phyloP scores from a whole-genome alignment of 2,329 filamentous ascomycete genomes.

The Sordariomycetes sp. region DNA sequence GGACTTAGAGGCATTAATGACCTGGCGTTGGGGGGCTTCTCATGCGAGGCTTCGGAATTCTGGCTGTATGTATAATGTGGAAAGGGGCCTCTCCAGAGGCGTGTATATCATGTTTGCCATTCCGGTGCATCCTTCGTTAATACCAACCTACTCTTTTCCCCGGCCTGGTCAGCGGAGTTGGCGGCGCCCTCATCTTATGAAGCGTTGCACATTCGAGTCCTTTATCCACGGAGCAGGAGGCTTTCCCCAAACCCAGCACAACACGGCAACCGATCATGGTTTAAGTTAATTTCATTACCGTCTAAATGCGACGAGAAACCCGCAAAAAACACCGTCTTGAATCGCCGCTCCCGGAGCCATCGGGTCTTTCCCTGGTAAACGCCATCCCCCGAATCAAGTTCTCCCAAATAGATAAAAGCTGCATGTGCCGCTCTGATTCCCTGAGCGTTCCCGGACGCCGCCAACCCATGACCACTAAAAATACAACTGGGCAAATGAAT shows the following conservation, averaged over 20 bases:
- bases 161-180: too few relatives aligned
- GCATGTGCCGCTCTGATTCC: neutral
- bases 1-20: neutral
- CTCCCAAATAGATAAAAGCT: neutral
- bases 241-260: neutral
- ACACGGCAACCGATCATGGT: neutral
- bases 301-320: neutral
- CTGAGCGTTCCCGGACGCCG: neutral
- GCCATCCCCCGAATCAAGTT: neutral
- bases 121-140: too few relatives aligned
- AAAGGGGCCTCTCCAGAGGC: too few relatives aligned
- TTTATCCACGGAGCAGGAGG: neutral
- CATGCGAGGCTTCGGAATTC: too few relatives aligned
- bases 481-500: neutral
- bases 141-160: too few relatives aligned
- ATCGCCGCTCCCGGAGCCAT: neutral
- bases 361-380: neutral
- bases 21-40: neutral
- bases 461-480: slow-evolving; percentile 1
- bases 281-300: neutral
- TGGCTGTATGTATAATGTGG: too few relatives aligned
- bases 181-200: too few relatives aligned
- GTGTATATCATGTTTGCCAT: too few relatives aligned
- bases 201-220: too few relatives aligned
- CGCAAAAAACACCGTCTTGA: neutral